phyloP scores from a whole-genome alignment of 1,139 yeast genomes.

The Scheffersomyces stambukii region DNA sequence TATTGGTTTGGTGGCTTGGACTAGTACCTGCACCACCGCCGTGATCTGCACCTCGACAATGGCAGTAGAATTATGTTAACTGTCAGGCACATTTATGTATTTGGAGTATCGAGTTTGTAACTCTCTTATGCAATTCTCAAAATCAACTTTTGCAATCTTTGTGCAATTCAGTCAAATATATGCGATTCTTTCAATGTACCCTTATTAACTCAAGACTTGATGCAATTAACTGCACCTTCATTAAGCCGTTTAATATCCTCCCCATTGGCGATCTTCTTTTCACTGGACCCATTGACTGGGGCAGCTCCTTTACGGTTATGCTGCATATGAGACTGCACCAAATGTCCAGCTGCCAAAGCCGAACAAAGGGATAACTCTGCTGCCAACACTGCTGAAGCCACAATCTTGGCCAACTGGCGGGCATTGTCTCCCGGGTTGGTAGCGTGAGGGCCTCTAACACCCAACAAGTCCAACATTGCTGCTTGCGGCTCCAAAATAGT shows the following conservation, averaged over 20 bases:
- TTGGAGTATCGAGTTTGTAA: too few species aligned
- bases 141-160: too few species aligned
- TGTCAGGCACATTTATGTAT: too few species aligned
- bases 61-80: too few species aligned
- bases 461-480: conserved; percentile 90
- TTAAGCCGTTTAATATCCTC: conserved; percentile 51
- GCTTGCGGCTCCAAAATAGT: conserved; percentile 96
- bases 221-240: conserved; percentile 72
- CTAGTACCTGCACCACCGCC: too few species aligned
- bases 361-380: conserved; percentile 93
- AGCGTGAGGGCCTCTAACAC: conserved; percentile 95
- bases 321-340: conserved; percentile 96
- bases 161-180: too few species aligned
- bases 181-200: too few species aligned
- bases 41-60: too few species aligned
- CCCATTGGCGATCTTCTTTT: background rate
- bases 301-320: conserved; percentile 74
- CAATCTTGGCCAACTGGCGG: conserved; percentile 88
- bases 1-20: too few species aligned
- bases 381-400: conserved; percentile 93
- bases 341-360: conserved; percentile 97
- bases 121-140: too few species aligned
- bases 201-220: conserved; percentile 52
- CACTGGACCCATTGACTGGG: conserved; percentile 15
- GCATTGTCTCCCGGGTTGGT: conserved; percentile 94